Percentiles rank a stretch among this genome's conserved stretches.
Evolutionary conservation across 108 stramenopile species (phyloP).

Genomic region (Conticribra weissflogii): DNA sequence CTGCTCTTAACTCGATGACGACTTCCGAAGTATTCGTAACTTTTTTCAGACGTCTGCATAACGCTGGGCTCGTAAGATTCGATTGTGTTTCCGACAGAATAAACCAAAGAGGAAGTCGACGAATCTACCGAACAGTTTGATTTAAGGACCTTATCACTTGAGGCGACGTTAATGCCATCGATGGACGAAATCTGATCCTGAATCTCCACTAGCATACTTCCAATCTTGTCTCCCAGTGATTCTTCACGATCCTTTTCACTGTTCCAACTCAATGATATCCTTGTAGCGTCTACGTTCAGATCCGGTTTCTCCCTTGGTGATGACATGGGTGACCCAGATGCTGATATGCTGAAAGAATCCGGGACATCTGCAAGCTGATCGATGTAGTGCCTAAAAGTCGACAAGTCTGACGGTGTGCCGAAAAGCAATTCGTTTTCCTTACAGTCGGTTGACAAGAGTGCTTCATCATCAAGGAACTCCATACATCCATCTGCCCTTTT

Average conservation of each 20-base stretch:
- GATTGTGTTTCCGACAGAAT: constrained; percentile 11
- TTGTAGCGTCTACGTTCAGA: neutral
- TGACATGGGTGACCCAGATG: neutral
- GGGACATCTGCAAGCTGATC: neutral
- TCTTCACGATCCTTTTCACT: neutral
- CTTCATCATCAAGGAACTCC: too few relatives aligned
- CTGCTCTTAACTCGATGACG: neutral
- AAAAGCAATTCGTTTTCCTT: neutral
- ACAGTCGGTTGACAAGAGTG: neutral
- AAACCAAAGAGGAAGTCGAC: constrained; percentile 1
- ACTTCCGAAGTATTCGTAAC: neutral
- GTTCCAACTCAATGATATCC: neutral
- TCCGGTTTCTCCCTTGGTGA: neutral
- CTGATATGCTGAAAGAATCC: neutral
- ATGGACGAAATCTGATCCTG: neutral
- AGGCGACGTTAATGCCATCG: neutral
- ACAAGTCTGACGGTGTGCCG: neutral
- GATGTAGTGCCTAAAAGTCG: neutral
- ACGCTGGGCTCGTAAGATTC: constrained; percentile 1
- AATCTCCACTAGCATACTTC: neutral
- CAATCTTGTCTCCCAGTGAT: neutral
- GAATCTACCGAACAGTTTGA: neutral
- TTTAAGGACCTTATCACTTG: neutral
- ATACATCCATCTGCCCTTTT: too few relatives aligned
- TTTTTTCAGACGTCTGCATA: neutral